These are phyloP conservation scores for Gossypium stocksii DNA, from an alignment of 345 rosid genomes.

Conservation along the genomic window DNA sequence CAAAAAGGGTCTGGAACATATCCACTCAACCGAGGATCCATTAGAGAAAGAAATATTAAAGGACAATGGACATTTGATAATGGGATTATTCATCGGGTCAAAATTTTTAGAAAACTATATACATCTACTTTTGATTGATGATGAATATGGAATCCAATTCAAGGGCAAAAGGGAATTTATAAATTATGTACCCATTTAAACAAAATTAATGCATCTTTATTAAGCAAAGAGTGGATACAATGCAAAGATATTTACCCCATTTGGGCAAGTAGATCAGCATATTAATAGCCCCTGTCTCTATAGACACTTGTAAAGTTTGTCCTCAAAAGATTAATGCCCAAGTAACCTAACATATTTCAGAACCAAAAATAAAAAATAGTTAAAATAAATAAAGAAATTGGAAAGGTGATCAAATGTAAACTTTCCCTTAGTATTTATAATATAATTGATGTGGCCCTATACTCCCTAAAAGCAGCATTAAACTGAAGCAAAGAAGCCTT, in stretches of 20 bases:
- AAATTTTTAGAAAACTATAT: neutral
- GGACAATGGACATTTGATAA: neutral
- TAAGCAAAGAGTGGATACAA: neutral
- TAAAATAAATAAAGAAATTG: slow-evolving; percentile 6
- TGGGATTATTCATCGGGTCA: neutral
- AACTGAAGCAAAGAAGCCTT: slow-evolving; percentile 21
- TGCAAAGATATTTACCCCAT: neutral
- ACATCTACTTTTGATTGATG: neutral
- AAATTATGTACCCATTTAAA: neutral
- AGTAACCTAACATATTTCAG: slow-evolving; percentile 3
- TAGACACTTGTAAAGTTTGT: neutral
- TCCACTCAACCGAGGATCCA: neutral
- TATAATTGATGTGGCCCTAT: slow-evolving; percentile 35
- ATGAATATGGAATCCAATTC: neutral
- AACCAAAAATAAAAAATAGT: neutral
- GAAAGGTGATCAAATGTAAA: slow-evolving; percentile 29
- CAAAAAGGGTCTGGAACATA: neutral
- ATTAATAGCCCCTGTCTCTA: neutral
- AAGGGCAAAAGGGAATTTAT: too few species aligned
- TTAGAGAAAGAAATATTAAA: neutral
- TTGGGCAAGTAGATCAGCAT: neutral
- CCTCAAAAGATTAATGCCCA: slow-evolving; percentile 11
- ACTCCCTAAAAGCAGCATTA: slow-evolving; percentile 21
- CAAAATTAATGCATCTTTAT: neutral
- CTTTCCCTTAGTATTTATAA: slow-evolving; percentile 26